phyloP scores from a whole-genome alignment of 176 grass and related monocot genomes.

The Carex pumila region DNA sequence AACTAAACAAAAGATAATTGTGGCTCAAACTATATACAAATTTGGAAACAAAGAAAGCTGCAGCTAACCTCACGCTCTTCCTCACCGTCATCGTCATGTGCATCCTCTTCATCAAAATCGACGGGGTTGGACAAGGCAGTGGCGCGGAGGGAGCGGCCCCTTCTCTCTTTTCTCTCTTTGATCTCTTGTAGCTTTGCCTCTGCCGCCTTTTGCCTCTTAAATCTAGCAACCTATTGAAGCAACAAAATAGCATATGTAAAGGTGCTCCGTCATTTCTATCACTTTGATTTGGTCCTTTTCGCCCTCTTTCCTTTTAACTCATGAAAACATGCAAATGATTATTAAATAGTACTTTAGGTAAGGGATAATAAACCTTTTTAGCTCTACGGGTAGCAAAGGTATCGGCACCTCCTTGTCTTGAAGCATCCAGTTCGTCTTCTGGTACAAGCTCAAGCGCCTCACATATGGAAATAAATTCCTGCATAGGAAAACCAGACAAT shows the following conservation, averaged over 20 bases:
- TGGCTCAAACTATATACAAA: background rate
- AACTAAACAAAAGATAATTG: background rate
- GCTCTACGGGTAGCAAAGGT: constrained; percentile 44
- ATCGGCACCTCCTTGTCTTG: constrained; percentile 33
- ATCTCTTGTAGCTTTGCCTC: constrained; percentile 85
- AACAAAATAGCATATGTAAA: constrained; percentile 3
- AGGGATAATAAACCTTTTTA: constrained; percentile 50
- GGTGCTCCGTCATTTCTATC: background rate
- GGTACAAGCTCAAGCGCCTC: constrained; percentile 77
- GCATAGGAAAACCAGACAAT: background rate
- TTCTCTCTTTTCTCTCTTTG: constrained; percentile 79
- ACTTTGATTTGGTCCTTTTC: background rate
- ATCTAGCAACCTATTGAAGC: constrained; percentile 47
- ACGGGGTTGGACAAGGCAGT: constrained; percentile 63
- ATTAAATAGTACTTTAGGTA: background rate
- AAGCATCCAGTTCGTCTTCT: constrained; percentile 49
- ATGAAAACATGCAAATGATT: background rate
- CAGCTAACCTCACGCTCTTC: constrained; percentile 87
- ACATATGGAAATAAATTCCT: constrained; percentile 86
- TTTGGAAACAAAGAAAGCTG: background rate
- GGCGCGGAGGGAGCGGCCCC: constrained; percentile 49
- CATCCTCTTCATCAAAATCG: constrained; percentile 65
- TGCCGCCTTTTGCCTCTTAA: constrained; percentile 63
- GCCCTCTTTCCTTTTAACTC: background rate
- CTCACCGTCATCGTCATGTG: constrained; percentile 67